These are phyloP conservation scores for Ganoderma resinaceum DNA, from an alignment of 1,284 basidiomycete species.

Conservation along the genomic window DNA sequence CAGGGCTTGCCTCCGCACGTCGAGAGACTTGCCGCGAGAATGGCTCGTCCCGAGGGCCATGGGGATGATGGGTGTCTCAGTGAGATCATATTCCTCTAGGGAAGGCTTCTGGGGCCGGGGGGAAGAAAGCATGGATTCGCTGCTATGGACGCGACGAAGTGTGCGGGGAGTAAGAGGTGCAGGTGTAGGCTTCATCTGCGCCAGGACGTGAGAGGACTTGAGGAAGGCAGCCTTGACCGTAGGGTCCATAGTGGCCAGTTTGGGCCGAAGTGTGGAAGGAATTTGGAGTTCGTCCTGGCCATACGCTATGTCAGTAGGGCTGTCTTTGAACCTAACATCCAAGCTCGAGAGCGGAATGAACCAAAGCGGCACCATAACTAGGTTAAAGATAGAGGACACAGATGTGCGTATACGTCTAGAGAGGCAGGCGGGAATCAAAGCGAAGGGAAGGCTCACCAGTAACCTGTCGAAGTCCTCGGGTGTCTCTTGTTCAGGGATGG, in stretches of 20 bases:
- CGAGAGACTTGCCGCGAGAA: slow-evolving; percentile 34
- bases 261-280: slow-evolving; percentile 75
- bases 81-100: slow-evolving; percentile 42
- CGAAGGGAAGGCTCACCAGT: slow-evolving; percentile 53
- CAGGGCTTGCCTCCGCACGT: slow-evolving; percentile 41
- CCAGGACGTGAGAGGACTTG: slow-evolving; percentile 79
- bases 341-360: not conserved
- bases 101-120: slow-evolving; percentile 38
- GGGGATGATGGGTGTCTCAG: slow-evolving; percentile 16
- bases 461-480: slow-evolving; percentile 76
- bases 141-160: slow-evolving; percentile 73
- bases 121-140: slow-evolving; percentile 63
- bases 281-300: slow-evolving; percentile 85
- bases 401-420: not conserved
- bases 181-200: slow-evolving; percentile 48
- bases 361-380: not conserved
- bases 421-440: not conserved
- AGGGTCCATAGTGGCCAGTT: slow-evolving; percentile 78
- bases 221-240: slow-evolving; percentile 91
- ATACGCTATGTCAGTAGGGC: slow-evolving; percentile 11
- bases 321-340: slow-evolving; percentile 1
- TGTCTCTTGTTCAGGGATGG: slow-evolving; percentile 44
- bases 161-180: slow-evolving; percentile 39
- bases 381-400: too few relatives aligned
- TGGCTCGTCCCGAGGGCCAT: slow-evolving; percentile 24